Conservation (phyloP, 805 yeast species). For the Kuraishia piskuri region DNA sequence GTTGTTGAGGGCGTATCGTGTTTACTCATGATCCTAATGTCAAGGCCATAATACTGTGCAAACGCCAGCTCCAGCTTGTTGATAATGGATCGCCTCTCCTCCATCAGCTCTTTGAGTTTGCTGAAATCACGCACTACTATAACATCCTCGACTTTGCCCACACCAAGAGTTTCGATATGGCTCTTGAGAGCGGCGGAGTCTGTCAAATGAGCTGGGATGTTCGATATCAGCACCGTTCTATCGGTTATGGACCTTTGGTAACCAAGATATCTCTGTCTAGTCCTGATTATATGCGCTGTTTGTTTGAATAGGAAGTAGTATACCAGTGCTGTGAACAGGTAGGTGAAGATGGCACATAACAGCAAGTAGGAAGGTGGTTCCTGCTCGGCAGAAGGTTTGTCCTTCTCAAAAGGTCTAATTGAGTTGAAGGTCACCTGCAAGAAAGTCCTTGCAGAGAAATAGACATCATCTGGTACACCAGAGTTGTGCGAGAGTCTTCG, state of each 20-base stretch:
- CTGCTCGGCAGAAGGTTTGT: background rate
- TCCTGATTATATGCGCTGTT: conserved; percentile 39
- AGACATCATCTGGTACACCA: conserved; percentile 31
- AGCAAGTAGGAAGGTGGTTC: conserved; percentile 29
- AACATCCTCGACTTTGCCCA: conserved; percentile 45
- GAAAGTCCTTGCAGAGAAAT: conserved; percentile 5
- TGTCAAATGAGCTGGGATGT: conserved; percentile 40
- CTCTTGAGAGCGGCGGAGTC: conserved; percentile 32
- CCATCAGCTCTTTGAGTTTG: conserved; percentile 29
- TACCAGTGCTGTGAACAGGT: conserved; percentile 40
- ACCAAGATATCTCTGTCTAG: conserved; percentile 50
- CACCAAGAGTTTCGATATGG: conserved; percentile 46
- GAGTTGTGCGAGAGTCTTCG: conserved; percentile 16
- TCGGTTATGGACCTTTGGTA: conserved; percentile 53
- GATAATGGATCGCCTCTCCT: conserved; percentile 23
- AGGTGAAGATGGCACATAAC: conserved; percentile 49
- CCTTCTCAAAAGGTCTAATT: conserved; percentile 24
- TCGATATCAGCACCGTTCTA: conserved; percentile 46
- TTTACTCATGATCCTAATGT: conserved; percentile 23
- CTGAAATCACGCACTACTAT: conserved; percentile 34
- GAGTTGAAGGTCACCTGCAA: conserved; percentile 32
- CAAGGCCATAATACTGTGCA: conserved; percentile 31
- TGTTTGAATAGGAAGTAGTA: conserved; percentile 34
- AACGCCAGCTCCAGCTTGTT: conserved; percentile 31
- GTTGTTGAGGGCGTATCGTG: conserved; percentile 18